Percentiles rank a stretch among this genome's conserved stretches.
phyloP scores from a whole-genome alignment of 257 asterid species.

The Gynochthodes officinalis region DNA sequence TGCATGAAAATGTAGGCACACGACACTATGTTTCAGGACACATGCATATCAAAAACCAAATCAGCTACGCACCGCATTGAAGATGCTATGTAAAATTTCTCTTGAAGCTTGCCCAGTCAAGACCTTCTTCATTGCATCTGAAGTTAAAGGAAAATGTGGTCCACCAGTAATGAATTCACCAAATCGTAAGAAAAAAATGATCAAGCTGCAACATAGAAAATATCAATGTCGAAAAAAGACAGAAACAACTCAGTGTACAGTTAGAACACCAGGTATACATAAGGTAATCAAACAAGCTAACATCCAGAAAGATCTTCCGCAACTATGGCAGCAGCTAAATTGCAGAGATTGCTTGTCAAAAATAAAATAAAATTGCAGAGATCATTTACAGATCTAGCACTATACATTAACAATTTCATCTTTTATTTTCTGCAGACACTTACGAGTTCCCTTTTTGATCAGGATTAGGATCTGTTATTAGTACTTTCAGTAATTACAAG shows the following conservation, averaged over 20 bases:
- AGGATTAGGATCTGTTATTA: not conserved
- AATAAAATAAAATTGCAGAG: not conserved
- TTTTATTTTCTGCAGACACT: not conserved
- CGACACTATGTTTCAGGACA: not conserved
- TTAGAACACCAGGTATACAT: not conserved
- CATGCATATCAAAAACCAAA: slow-evolving; percentile 5
- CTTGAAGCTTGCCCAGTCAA: slow-evolving; percentile 83
- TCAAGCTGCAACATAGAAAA: slow-evolving; percentile 42
- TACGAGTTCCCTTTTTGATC: not conserved
- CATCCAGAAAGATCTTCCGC: not conserved
- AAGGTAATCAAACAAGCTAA: not conserved
- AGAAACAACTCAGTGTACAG: not conserved
- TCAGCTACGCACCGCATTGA: slow-evolving; percentile 62
- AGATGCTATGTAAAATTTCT: slow-evolving; percentile 72
- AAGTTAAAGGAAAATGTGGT: slow-evolving; percentile 77
- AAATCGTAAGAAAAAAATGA: slow-evolving; percentile 78
- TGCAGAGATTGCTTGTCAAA: too few relatives aligned
- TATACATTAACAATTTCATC: not conserved
- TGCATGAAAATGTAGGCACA: not conserved
- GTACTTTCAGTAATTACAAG: not conserved
- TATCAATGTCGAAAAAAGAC: not conserved
- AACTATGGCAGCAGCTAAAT: not conserved
- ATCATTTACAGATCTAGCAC: not conserved
- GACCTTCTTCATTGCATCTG: slow-evolving; percentile 91
- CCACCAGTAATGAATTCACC: slow-evolving; percentile 82